Base-by-base conservation (phyloP, 305 asterid species). In the Ilex paraguariensis region DNA sequence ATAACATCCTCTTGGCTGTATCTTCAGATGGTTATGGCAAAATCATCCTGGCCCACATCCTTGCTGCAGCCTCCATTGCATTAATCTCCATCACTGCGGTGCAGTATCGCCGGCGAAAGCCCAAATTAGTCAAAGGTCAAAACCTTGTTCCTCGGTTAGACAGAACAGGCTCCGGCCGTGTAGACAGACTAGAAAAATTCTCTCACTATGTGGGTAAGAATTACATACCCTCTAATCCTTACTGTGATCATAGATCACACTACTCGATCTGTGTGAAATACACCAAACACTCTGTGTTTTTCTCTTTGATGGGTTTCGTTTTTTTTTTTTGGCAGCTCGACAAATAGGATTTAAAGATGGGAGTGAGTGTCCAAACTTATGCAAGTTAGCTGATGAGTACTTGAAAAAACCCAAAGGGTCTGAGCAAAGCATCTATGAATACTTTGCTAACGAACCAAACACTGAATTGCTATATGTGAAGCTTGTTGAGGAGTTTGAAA, bases 271-370 rank as follows among this genome's bases (percentile, higher is more conserved):
- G 28, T 21, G 28, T 21, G 28, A 21, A 21, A 21, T 21, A 21
- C 28, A 21, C 28, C 28, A 1, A 21, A 21, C 1, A 21, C 1
- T 21, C 2, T 21, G 28, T 21, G 28, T 21, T 21, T 21, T 21
- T 21, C 28, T 21, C 28, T 21, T 21, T 21, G 28, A 21, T 21
- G 28, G 28, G 28, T 21, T 21, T 21, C 28, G 2, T 21, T 21
- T 21, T 21, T 0, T 21, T 21, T 21, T 21, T 21, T 21, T 21
- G 28, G 28, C 84, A 89, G 98, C 85, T 50, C 78, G 97, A 80
- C 97, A 87, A 65, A 31, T 92, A 61, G 97, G 94, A 57, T 87
- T 87, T 45, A 84, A 81, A 52, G 90, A 87, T 67, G 96, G 79
- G 54, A 84, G 64, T 31, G 91, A 85, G 60, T 92, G 91, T 52